Evolutionary conservation across 2,329 filamentous ascomycete genomes (phyloP).

Genomic region (Didymella exigua): DNA sequence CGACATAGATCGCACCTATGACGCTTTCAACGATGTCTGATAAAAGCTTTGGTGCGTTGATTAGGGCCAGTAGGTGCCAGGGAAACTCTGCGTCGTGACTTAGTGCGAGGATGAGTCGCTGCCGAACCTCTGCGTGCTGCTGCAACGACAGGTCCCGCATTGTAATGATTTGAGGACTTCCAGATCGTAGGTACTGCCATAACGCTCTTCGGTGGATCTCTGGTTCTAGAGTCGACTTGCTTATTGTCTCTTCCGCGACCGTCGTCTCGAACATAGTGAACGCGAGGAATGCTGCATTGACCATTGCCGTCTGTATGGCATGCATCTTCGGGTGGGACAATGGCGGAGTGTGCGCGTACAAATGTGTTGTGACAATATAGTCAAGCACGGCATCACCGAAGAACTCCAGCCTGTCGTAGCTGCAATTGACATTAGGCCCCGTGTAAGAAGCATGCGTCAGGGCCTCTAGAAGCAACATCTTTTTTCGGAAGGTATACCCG

Average conservation of each 20-base stretch:
- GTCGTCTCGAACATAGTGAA: slow-evolving; percentile 71
- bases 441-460: slow-evolving; percentile 75
- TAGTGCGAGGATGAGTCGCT: slow-evolving; percentile 59
- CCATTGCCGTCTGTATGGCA: slow-evolving; percentile 73
- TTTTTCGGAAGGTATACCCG: slow-evolving; percentile 72
- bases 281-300: slow-evolving; percentile 80
- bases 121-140: slow-evolving; percentile 58
- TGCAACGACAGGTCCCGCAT: slow-evolving; percentile 54
- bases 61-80: slow-evolving; percentile 71
- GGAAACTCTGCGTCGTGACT: slow-evolving; percentile 65
- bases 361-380: slow-evolving; percentile 68
- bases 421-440: slow-evolving; percentile 50
- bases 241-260: slow-evolving; percentile 42
- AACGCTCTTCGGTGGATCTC: slow-evolving; percentile 53
- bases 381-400: slow-evolving; percentile 87
- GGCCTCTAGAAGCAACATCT: slow-evolving; percentile 74
- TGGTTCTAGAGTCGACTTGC: slow-evolving; percentile 41
- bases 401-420: slow-evolving; percentile 82
- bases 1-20: slow-evolving; percentile 82
- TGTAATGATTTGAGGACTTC: slow-evolving; percentile 54
- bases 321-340: slow-evolving; percentile 71
- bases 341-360: slow-evolving; percentile 60
- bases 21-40: slow-evolving; percentile 72
- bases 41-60: slow-evolving; percentile 49
- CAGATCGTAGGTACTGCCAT: slow-evolving; percentile 73